These are phyloP conservation scores for Boletus subcaerulescens DNA, from an alignment of 768 basidiomycete species.

Conservation along the genomic window DNA sequence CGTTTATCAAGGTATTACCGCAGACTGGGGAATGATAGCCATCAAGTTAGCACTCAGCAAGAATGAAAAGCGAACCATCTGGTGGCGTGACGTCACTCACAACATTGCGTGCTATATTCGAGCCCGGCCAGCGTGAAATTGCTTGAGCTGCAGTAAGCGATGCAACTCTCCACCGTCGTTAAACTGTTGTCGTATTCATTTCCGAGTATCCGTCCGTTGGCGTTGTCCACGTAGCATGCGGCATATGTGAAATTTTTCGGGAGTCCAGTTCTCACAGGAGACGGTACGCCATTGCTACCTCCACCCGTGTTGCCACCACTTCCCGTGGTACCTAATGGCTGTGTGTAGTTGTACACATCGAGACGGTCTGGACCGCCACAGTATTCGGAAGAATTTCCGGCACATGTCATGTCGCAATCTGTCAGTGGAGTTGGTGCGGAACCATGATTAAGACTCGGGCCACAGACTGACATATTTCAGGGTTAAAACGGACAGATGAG, in stretches of 20 bases:
- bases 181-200: conserved; percentile 37
- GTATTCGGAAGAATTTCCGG: conserved; percentile 43
- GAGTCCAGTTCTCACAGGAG: conserved; percentile 30
- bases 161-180: conserved; percentile 63
- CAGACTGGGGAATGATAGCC: conserved; percentile 48
- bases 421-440: conserved; percentile 39
- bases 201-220: conserved; percentile 56
- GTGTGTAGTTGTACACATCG: conserved; percentile 18
- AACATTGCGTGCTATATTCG: conserved; percentile 56
- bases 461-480: conserved; percentile 38
- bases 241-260: conserved; percentile 57
- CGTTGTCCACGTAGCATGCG: conserved; percentile 73
- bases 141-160: conserved; percentile 50
- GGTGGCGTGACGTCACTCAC: conserved; percentile 33
- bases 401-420: conserved; percentile 46
- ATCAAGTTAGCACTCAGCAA: conserved; percentile 24
- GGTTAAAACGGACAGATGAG: conserved; percentile 38
- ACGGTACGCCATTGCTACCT: not conserved
- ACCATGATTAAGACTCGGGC: conserved; percentile 13
- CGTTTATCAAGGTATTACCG: conserved; percentile 60
- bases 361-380: conserved; percentile 68
- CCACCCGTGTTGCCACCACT: not conserved
- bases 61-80: conserved; percentile 36
- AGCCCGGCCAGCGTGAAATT: conserved; percentile 67
- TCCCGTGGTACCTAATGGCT: not conserved